Conservation (phyloP, 2,329 filamentous ascomycete species). For the Falciphora oryzae region DNA sequence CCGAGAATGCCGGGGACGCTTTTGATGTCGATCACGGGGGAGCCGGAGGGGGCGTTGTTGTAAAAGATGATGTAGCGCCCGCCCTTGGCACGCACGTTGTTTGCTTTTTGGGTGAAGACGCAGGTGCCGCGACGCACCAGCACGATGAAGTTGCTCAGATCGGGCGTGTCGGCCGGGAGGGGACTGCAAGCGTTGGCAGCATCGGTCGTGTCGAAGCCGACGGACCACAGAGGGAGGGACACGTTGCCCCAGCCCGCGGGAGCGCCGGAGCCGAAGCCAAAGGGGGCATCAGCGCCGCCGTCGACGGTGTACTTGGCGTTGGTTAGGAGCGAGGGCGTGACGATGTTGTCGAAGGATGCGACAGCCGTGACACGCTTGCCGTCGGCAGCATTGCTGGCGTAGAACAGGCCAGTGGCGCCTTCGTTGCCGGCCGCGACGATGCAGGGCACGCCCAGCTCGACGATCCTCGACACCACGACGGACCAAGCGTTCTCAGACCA, state of each 20-base stretch:
- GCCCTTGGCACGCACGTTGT: conserved; percentile 46
- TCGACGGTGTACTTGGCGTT: conserved; percentile 36
- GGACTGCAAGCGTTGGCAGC: conserved; percentile 45
- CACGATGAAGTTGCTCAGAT: conserved; percentile 52
- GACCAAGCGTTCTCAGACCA: conserved; percentile 49
- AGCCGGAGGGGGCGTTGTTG: conserved; percentile 49
- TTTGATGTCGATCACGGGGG: conserved; percentile 28
- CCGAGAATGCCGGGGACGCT: conserved; percentile 27
- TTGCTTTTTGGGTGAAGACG: conserved; percentile 47
- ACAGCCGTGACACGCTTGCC: conserved; percentile 42
- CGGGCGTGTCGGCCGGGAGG: conserved; percentile 46
- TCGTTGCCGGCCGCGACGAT: conserved; percentile 39
- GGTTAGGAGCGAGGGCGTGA: conserved; percentile 36
- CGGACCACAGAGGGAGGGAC: conserved; percentile 42
- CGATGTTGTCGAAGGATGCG: conserved; percentile 43
- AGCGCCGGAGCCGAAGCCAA: conserved; percentile 37
- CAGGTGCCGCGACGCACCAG: conserved; percentile 53
- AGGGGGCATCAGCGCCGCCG: conserved; percentile 26
- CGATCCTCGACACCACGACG: conserved; percentile 44
- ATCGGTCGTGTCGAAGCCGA: conserved; percentile 42
- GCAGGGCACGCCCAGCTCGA: conserved; percentile 42
- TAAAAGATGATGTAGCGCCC: conserved; percentile 58
- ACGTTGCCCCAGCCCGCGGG: conserved; percentile 39
- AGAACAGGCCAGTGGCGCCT: conserved; percentile 41
- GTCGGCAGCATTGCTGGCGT: conserved; percentile 40